Evolutionary conservation across 2,329 filamentous ascomycete species (phyloP).

Genomic region (Fusarium palustre): DNA sequence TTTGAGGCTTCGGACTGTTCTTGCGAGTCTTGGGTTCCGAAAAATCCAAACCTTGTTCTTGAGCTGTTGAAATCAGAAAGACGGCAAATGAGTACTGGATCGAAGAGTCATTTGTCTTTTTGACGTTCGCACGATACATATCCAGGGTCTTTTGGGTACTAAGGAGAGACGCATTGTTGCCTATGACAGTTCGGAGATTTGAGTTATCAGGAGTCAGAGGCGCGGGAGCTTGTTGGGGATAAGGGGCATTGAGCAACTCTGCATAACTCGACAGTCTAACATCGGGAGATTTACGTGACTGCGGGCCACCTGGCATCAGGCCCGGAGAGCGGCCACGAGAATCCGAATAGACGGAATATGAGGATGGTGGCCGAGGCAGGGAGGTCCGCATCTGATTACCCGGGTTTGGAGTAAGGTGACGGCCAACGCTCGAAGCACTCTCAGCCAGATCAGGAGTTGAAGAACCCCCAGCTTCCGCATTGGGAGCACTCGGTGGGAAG

Average conservation of each 20-base stretch:
- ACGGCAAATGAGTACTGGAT: constrained; percentile 97
- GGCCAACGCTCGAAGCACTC: constrained; percentile 63
- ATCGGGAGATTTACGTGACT: constrained; percentile 68
- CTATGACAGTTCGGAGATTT: constrained; percentile 80
- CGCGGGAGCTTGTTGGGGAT: constrained; percentile 79
- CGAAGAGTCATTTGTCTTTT: constrained; percentile 91
- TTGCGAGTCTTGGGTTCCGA: constrained; percentile 61
- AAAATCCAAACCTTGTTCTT: constrained; percentile 74
- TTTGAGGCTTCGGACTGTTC: constrained; percentile 59
- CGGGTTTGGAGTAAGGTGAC: constrained; percentile 71
- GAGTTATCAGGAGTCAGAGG: constrained; percentile 83
- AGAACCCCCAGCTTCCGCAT: constrained; percentile 57
- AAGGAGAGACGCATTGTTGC: constrained; percentile 89
- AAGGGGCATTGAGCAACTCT: constrained; percentile 75
- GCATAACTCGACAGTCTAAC: constrained; percentile 65
- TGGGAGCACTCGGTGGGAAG: constrained; percentile 57
- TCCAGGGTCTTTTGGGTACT: constrained; percentile 94
- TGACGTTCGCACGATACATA: constrained; percentile 97
- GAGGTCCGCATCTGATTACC: constrained; percentile 67
- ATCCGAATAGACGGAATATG: constrained; percentile 81
- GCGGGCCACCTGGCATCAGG: constrained; percentile 59
- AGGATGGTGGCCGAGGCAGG: constrained; percentile 77
- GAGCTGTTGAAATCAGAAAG: constrained; percentile 90
- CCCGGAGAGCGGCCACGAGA: constrained; percentile 71
- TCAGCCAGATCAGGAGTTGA: constrained; percentile 67